Evolutionary conservation across 1,139 yeast species (phyloP), one percentile per base, ranked within the genome.

Genomic region (Yamadazyma atmosphaerica): DNA sequence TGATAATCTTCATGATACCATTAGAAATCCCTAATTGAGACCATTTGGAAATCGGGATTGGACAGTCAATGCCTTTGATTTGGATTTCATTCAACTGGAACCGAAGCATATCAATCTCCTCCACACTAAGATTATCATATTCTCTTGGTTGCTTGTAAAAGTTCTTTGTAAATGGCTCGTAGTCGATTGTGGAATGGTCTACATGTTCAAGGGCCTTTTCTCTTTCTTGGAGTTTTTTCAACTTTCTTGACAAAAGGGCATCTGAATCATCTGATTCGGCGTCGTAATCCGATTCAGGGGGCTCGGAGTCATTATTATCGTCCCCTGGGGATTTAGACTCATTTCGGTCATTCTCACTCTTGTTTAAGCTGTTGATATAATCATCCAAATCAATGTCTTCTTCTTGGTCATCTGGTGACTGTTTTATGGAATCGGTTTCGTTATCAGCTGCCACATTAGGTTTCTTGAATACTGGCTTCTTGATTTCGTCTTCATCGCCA

Each of bases 11-110:
- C 67, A 78, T 69, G 0, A 83, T 71, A 2, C 70, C 68, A 0
- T 78, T 61, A 0, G 95, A 84, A 1, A 92, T 65, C 0, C 96
- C 96, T 41, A 89, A 66, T 45, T 88, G 95, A 1, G 86, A 69
- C 95, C 97, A 92, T 43, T 79, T 76, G 29, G 71, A 54, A 1
- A 89, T 77, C 0, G 98, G 98, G 25, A 72, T 68, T 0, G 88
- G 84, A 33, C 80, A 73, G 36, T 72, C 57, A 1, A 55, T 45
- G 0, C 95, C 95, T 18, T 75, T 65, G 1, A 85, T 79, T 39
- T 70, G 74, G 22, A 86, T 79, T 3, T 85, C 87, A 43, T 82
- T 90, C 36, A 81, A 53, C 23, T 72, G 68, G 10, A 72, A 50
- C 35, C 94, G 58, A n/a, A 83, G 51, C 15, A 69, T 68, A 2